These are phyloP conservation scores for Leccinum pallidistipes DNA, from an alignment of 1,284 basidiomycete species.

Conservation along the genomic window DNA sequence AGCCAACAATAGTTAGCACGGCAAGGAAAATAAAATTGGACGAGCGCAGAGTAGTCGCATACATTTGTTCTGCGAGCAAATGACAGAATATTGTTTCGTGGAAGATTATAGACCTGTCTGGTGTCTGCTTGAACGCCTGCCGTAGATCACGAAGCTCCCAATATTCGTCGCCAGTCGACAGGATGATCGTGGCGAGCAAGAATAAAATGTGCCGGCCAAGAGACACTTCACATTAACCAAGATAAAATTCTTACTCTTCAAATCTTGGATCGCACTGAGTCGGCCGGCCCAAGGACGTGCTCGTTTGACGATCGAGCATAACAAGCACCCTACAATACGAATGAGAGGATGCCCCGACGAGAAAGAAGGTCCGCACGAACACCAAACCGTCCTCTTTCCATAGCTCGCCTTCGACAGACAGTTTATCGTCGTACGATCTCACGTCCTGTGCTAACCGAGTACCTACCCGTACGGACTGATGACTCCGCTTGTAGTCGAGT, in stretches of 20 bases:
- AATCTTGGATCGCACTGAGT: constrained; percentile 64
- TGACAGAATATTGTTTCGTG: constrained; percentile 62
- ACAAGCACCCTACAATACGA: constrained; percentile 55
- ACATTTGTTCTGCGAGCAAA: constrained; percentile 58
- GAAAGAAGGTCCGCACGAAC: neutral
- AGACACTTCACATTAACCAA: neutral
- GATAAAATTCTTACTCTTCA: constrained; percentile 60
- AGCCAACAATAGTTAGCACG: constrained; percentile 1
- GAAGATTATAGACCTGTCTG: constrained; percentile 49
- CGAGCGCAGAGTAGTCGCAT: constrained; percentile 25
- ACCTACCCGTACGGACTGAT: constrained; percentile 45
- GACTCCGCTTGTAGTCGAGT: constrained; percentile 89
- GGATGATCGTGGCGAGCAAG: constrained; percentile 73
- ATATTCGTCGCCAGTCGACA: constrained; percentile 66
- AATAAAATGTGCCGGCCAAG: neutral
- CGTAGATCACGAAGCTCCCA: constrained; percentile 44
- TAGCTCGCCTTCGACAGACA: constrained; percentile 59
- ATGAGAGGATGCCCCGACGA: neutral
- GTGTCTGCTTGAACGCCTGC: constrained; percentile 66
- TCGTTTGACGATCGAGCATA: constrained; percentile 61
- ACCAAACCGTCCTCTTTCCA: constrained; percentile 84
- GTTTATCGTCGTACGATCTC: constrained; percentile 40
- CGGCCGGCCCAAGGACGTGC: constrained; percentile 74
- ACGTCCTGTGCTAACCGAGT: constrained; percentile 69
- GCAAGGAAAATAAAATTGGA: neutral